A percentile compares a stretch with the other conserved stretches of the same genome.
Evolutionary conservation across 192 early-diverging fungal species (phyloP).

Genomic region (Coemansia sp.): DNA sequence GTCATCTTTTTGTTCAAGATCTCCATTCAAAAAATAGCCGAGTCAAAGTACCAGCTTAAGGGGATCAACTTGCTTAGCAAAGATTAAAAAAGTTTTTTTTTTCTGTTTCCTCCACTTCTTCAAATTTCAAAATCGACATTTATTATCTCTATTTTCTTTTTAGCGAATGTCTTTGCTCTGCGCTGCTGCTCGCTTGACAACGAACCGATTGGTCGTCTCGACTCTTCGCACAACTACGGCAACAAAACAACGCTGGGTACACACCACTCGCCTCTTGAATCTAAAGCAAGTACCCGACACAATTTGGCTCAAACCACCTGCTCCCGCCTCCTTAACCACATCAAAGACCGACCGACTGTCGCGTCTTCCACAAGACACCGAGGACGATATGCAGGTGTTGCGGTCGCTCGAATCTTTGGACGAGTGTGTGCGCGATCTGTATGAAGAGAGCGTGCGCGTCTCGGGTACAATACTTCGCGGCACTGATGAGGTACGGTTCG

Average conservation of each 20-base stretch:
- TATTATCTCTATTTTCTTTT: background rate
- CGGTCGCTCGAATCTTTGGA: conserved; percentile 18
- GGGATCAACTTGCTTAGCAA: background rate
- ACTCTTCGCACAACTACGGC: background rate
- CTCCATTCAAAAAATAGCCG: background rate
- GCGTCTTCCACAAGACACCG: background rate
- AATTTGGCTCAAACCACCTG: conserved; percentile 17
- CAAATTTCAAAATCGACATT: background rate
- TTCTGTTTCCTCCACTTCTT: background rate
- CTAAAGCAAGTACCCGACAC: conserved; percentile 27
- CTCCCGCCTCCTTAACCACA: background rate
- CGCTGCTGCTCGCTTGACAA: background rate
- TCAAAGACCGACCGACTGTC: conserved; percentile 1
- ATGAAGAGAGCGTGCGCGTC: conserved; percentile 10
- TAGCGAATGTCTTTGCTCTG: background rate
- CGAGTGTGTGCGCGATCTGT: conserved; percentile 15
- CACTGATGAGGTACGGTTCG: conserved; percentile 50
- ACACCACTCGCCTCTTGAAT: background rate
- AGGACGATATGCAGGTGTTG: conserved; percentile 3
- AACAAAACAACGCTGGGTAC: background rate
- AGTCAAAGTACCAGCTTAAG: too few species aligned
- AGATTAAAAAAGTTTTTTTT: background rate
- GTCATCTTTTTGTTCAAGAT: too few species aligned
- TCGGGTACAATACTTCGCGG: conserved; percentile 32
- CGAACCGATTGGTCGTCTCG: background rate